Evolutionary conservation across 805 yeast genomes (phyloP), one percentile per base, ranked within the genome.

Genomic region (Candida manassasensis): DNA sequence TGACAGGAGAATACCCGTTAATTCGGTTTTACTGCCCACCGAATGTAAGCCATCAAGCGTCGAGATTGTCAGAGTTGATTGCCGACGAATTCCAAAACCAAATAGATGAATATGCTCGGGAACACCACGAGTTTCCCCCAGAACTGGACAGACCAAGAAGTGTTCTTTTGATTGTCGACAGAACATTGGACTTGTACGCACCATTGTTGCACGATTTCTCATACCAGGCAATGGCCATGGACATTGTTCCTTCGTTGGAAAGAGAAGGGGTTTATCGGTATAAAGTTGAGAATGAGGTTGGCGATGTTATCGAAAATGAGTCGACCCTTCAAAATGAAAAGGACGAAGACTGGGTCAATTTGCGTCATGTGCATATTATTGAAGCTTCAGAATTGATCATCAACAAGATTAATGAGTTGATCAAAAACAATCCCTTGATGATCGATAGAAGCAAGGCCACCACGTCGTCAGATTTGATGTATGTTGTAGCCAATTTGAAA

Each of bases 161-260:
- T 0, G 69, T 84, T 0, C 69, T 90, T 44, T 57, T 93, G 21
- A 76, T 93, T 13, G 67, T 84, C 2, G 98, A 93, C 57, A 71
- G 99, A 42, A 72, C 95, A 2, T 54, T 88, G 53, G 98, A 94
- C 55, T 64, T 83, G 32, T 75, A 76, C 48, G 84, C 93, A 5
- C 96, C 97, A 0, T 55, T 93, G 31, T 59, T 89, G 36, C 97
- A 93, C 57, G 96, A 87, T 54, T 86, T 89, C 58, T 76, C 82
- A 16, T 93, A 89, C 58, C 95, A 90, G 59, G 89, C 97, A 4
- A 80, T 89, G 84, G 83, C 89, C 13, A 81, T 82, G 63, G 98
- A 90, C 56, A 59, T 82, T 18, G 70, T 72, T 2, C 63, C 61
- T 19, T 51, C 60, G 28, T 57, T 67, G 43, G 73, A 47, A 62